These are phyloP conservation scores for Cercospora sp. DNA, from an alignment of 2,329 filamentous ascomycete species.

Conservation along the genomic window DNA sequence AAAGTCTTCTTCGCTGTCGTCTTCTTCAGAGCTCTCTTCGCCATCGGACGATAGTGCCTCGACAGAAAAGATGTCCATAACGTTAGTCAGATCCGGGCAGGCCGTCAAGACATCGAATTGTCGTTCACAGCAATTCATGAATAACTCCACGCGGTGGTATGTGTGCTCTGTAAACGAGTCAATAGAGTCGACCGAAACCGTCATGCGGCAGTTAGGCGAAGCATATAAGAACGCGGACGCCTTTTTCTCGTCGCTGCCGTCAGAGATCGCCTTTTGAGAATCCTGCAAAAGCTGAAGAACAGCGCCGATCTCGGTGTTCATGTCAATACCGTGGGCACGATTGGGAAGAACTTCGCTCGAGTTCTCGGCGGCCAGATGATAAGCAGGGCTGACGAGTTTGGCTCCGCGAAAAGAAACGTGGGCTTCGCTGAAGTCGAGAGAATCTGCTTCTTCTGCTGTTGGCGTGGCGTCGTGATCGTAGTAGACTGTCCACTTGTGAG, in stretches of 20 bases:
- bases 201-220: background rate
- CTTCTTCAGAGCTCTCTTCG: background rate
- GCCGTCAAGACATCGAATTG: constrained; percentile 9
- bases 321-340: background rate
- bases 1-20: background rate
- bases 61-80: background rate
- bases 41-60: background rate
- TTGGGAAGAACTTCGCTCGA: background rate
- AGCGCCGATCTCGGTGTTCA: background rate
- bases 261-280: background rate
- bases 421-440: background rate
- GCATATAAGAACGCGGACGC: background rate
- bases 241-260: too few relatives aligned
- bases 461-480: background rate
- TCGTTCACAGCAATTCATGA: background rate
- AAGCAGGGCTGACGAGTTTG: background rate
- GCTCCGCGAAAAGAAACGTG: background rate
- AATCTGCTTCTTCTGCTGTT: background rate
- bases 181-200: background rate
- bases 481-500: background rate
- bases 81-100: background rate
- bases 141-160: background rate
- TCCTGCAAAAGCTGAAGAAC: background rate
- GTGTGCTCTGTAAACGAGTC: constrained; percentile 1
- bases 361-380: background rate